Base-by-base conservation (phyloP, 2,329 filamentous ascomycete genomes). In the Chrysoporthe deuterocubensis region DNA sequence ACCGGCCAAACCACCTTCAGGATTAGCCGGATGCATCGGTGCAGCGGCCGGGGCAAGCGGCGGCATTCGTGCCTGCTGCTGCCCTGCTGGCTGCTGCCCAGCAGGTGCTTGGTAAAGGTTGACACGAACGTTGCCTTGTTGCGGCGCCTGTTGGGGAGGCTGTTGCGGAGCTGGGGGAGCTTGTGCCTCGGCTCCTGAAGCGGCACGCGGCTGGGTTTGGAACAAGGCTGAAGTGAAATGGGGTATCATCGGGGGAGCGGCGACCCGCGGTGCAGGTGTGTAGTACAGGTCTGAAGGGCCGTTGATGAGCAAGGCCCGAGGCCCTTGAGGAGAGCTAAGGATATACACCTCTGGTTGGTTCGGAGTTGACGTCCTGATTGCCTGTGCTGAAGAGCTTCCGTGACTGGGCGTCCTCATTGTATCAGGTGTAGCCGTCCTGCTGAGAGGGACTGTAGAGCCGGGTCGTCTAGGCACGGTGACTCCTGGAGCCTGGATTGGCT, bases 251-350 rank as follows among this genome's bases (percentile, higher is more conserved):
- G 40, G 60, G 32, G 13, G 44, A 2, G 9, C 52, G 44, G 18
- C 37, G 42, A 59, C 37, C 18, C 69, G 67, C 37, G 67, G 56
- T 21, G 61, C 37, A 32, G 69, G 67, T 1, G 82, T 87, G 68
- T 81, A 85, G 68, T 85, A 89, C 13, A 82, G 79, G 37, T 86
- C 85, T 1, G 80, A 74, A 14, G 76, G 76, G 56, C 82, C 81
- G 71, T 85, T 87, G 52, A 90, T 77, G 7, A 90, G 75, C 1
- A 90, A 76, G 6, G 83, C 88, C 26, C 84, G 83, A 1, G 88
- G 88, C 0, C 88, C 88, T 54, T 81, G 81, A 0, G 88, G 87
- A 0, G 88, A 90, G 18, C 83, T 86, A 7, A 90, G 74, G 34
- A 90, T 84, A 71, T 89, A 90, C 1, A 89, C 85, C 68, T 87